phyloP scores from a whole-genome alignment of 768 basidiomycete genomes.

The Naganishia vishniacii region DNA sequence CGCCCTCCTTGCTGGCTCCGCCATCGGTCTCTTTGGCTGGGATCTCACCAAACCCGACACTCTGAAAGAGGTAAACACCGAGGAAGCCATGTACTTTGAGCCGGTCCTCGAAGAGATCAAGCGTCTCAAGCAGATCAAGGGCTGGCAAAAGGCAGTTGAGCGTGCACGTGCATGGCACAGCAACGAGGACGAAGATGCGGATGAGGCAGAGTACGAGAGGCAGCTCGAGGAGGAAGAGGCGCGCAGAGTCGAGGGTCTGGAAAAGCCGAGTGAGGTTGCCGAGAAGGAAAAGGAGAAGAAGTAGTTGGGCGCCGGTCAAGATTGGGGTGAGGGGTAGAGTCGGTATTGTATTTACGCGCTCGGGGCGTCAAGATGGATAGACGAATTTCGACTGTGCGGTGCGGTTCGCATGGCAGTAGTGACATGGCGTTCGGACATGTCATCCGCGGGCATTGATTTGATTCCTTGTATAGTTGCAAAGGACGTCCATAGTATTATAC shows the following conservation, averaged over 20 bases:
- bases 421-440: too few species aligned
- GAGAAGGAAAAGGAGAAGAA: background rate
- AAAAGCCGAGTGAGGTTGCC: background rate
- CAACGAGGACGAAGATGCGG: constrained; percentile 47
- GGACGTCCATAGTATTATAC: too few species aligned
- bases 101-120: constrained; percentile 57
- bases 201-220: constrained; percentile 40
- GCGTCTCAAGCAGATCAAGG: constrained; percentile 63
- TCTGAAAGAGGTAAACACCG: constrained; percentile 76
- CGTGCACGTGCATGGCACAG: constrained; percentile 77
- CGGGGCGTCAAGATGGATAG: background rate
- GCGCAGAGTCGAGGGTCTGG: background rate
- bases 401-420: too few species aligned
- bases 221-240: constrained; percentile 22
- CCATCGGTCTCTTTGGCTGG: constrained; percentile 86
- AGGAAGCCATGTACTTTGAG: constrained; percentile 66
- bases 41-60: constrained; percentile 77
- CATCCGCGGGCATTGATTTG: too few species aligned
- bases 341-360: background rate
- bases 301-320: background rate
- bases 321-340: background rate
- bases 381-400: too few species aligned
- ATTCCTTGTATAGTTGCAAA: too few species aligned
- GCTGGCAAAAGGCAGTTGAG: constrained; percentile 86
- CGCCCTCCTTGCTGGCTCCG: constrained; percentile 84